Base-by-base conservation (phyloP, 805 yeast species). In the Phaffomyces antillensis region DNA sequence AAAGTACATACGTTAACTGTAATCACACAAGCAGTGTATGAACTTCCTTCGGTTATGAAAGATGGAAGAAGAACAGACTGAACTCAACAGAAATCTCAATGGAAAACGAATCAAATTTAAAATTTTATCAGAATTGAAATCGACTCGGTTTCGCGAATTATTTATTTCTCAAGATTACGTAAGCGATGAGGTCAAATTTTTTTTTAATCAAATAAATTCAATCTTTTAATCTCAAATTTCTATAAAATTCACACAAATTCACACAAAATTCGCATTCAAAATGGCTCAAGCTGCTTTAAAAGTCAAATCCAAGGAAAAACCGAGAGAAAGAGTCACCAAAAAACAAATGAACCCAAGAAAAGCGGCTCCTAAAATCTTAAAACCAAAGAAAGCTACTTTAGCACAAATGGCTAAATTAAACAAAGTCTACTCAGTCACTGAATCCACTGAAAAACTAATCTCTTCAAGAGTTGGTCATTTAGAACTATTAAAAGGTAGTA, bases 401-500 rank as follows among this genome's bases (percentile, higher is more conserved):
- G 69, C 72, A 36, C 75, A 73, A 47, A 67, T 80, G 50, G 71
- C 73, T 46, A 78, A 78, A 53, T 66, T 84, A 46, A 68, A 73
- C 41, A 83, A 81, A 61, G 70, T 73, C 36, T 60, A 66, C 25
- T 68, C 72, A 2, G 60, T 68, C 71, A 53, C 77, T 70, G 61
- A 71, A 66, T 59, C 77, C 4, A 91, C 98, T 4, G 99, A 91
- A 66, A 88, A 79, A 66, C 72, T 88, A 46, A 79, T 91, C 53
- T 82, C 97, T 2, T 74, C 95, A 45, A 76, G 91, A 62, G 97
- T 91, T 8, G 99, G 99, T 24, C 98, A 91, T 64, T 73, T 91
- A 56, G 99, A 91, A 67, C 62, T 91, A 35, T 69, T 91, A 52
- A 89, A 86, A 64, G 99, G 99, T 15, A 81, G 93, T 8, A 80